phyloP scores from a whole-genome alignment of 1,284 basidiomycete species.

The Agroathelia rolfsii region DNA sequence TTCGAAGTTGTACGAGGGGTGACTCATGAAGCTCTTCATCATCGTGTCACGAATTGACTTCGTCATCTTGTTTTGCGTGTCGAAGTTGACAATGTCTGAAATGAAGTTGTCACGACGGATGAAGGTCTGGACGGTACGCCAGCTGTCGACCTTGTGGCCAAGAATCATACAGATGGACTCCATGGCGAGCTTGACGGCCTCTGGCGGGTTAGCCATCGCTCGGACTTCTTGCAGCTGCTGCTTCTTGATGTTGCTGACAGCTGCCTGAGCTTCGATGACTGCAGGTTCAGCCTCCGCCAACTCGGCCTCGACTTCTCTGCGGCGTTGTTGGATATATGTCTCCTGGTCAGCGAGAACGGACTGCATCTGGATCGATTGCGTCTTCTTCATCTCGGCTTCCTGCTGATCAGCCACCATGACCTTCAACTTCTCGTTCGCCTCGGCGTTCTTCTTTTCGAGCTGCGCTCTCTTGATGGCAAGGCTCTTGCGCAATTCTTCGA shows the following conservation, averaged over 20 bases:
- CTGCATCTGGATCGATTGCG: slow-evolving; percentile 93
- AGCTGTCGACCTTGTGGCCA: slow-evolving; percentile 95
- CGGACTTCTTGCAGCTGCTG: slow-evolving; percentile 97
- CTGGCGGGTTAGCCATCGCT: slow-evolving; percentile 97
- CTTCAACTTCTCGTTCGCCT: slow-evolving; percentile 95
- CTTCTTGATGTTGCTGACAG: slow-evolving; percentile 95
- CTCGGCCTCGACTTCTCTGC: slow-evolving; percentile 86
- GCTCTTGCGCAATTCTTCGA: slow-evolving; percentile 92
- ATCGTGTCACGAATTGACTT: slow-evolving; percentile 84
- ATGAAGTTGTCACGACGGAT: slow-evolving; percentile 98
- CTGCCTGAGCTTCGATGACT: slow-evolving; percentile 88
- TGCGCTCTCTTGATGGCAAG: slow-evolving; percentile 92
- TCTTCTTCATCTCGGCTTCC: slow-evolving; percentile 96
- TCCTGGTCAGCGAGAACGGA: slow-evolving; percentile 90
- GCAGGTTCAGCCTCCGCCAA: slow-evolving; percentile 98
- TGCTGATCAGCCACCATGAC: slow-evolving; percentile 99
- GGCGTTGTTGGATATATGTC: slow-evolving; percentile 79
- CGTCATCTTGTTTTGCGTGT: slow-evolving; percentile 88
- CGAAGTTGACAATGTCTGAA: slow-evolving; percentile 92
- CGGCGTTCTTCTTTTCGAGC: slow-evolving; percentile 84
- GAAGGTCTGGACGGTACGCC: slow-evolving; percentile 94
- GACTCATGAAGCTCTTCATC: slow-evolving; percentile 88
- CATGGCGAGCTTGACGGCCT: slow-evolving; percentile 97
- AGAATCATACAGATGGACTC: slow-evolving; percentile 97
- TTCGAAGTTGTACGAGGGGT: slow-evolving; percentile 92